Base-by-base conservation (phyloP, 2,329 filamentous ascomycete species). In the Diaporthe humulicola region DNA sequence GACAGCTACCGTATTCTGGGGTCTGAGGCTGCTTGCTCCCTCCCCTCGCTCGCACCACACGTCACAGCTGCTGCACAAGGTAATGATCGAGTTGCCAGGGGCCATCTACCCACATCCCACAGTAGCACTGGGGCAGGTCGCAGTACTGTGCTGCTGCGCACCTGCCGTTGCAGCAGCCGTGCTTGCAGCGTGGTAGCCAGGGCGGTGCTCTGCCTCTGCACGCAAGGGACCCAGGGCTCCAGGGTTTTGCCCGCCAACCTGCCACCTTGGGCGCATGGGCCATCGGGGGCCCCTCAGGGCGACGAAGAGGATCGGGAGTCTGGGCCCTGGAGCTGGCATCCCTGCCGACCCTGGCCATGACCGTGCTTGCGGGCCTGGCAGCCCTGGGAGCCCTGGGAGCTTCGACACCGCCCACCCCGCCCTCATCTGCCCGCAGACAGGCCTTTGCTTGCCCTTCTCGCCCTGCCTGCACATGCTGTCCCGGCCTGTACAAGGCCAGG, bases 391-490 rank as follows among this genome's bases (percentile, higher is more conserved):
- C 60, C 56, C 56, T 38, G 33, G 33, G 38, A 64, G 58, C 58
- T 64, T 52, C 48, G 48, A 69, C 64, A 69, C 64, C 64, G 64
- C 64, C 64, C 64, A 54, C 64, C 64, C 64, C 64, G 64, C 64
- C 64, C 64, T 69, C 64, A 69, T 69, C 64, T 54, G 64, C 64
- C 64, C 33, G 64, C 64, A 69, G 64, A 54, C 64, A 69, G 64
- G 64, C 64, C 64, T 54, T 28, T 69, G 64, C 64, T 69, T 69
- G 64, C 64, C 64, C 33, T 54, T 28, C 48, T 54, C 48, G 64
- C 60, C 60, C 60, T 66, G 40, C 28, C n/a, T 66, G 40, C 60
- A 66, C 28, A 30, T 48, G 22, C 33, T 60, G 56, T 25, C 33
- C 33, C 22, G 56, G 42, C 60, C 60, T 40, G 40, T 33, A 66